These are phyloP conservation scores for Gossypium herbaceum DNA, from an alignment of 345 rosid genomes.

Conservation along the genomic window DNA sequence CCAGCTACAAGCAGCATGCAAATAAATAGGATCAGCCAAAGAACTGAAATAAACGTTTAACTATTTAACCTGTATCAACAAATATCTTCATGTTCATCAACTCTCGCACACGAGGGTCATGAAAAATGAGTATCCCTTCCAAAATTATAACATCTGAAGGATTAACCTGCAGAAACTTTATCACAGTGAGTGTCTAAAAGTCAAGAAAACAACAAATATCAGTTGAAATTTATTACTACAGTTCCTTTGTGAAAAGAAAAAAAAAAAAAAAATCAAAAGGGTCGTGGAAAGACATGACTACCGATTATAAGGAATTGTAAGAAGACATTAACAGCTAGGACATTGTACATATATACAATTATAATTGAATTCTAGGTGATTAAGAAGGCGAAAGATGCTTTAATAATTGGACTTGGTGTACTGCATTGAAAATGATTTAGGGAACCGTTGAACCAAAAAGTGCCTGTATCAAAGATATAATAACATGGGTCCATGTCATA, in stretches of 20 bases:
- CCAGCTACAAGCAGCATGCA: not conserved
- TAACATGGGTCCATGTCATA: constrained; percentile 5
- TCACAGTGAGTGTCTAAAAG: constrained; percentile 1
- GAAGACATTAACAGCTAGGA: not conserved
- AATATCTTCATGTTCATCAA: constrained; percentile 98
- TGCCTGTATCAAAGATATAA: not conserved
- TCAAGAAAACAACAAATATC: not conserved
- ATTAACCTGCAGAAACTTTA: constrained; percentile 61
- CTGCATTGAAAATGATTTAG: not conserved
- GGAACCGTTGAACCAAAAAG: not conserved
- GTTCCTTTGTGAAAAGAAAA: not conserved
- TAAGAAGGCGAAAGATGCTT: not conserved
- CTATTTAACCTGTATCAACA: constrained; percentile 87
- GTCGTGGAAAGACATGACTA: not conserved
- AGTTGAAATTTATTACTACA: not conserved
- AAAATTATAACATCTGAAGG: constrained; percentile 89
- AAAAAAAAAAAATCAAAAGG: not conserved
- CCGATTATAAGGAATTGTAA: not conserved
- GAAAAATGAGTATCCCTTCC: constrained; percentile 94
- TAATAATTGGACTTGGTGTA: not conserved
- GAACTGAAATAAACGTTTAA: constrained; percentile 3
- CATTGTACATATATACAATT: constrained; percentile 1
- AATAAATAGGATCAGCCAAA: not conserved
- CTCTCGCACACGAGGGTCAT: constrained; percentile 77
- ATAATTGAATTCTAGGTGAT: not conserved